A percentile compares a stretch with the other conserved stretches of the same genome.
phyloP scores from a whole-genome alignment of 352 stramenopile genomes.

The Phytophthora uliginosa region DNA sequence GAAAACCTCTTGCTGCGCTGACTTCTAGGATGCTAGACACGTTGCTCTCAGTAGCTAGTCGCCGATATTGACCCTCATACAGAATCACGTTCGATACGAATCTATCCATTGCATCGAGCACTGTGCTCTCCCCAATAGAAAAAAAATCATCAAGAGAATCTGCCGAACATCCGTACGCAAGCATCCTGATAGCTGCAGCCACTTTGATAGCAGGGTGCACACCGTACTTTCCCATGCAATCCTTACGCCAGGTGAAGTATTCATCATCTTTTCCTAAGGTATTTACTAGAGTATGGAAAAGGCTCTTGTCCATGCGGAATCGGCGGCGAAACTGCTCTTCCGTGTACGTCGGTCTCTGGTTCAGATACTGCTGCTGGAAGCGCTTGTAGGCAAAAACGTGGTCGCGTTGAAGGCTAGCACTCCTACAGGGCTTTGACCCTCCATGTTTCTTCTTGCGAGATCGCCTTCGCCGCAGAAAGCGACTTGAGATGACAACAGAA shows the following conservation, averaged over 20 bases:
- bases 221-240: not conserved
- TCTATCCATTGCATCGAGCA: too few species aligned
- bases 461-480: not conserved
- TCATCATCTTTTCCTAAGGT: not conserved
- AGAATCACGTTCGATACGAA: too few species aligned
- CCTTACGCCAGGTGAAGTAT: not conserved
- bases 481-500: not conserved
- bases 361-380: not conserved
- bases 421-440: not conserved
- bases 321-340: not conserved
- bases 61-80: too few species aligned
- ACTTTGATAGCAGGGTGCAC: not conserved
- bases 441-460: conserved; percentile 35
- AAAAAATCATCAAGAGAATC: too few species aligned
- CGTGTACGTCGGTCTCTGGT: not conserved
- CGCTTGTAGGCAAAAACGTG: not conserved
- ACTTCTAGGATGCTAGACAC: too few species aligned
- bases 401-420: not conserved
- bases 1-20: not conserved
- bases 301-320: not conserved
- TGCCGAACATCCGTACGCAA: too few species aligned
- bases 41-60: too few species aligned
- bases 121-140: too few species aligned
- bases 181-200: too few species aligned
- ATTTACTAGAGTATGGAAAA: not conserved